Evolutionary conservation across 495 filamentous ascomycete species (phyloP).

Genomic region (Pseudoneurospora amorphoporcata): DNA sequence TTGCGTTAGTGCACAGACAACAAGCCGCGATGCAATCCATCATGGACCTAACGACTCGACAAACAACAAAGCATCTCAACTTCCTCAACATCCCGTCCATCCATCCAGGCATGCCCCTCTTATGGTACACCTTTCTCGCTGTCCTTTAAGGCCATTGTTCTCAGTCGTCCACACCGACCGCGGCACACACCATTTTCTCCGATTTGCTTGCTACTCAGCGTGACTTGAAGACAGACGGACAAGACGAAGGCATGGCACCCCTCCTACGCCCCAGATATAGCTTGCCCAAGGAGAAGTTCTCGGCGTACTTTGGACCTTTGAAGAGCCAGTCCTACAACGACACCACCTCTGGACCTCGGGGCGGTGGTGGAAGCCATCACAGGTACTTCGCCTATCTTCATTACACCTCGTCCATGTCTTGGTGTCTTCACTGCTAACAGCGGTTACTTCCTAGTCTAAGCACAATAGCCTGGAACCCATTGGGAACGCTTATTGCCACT

Average conservation of each 20-base stretch:
- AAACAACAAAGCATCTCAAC: not conserved
- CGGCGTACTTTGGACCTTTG: constrained; percentile 42
- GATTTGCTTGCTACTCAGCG: no score
- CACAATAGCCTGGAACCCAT: constrained; percentile 81
- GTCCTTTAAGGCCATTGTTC: not conserved
- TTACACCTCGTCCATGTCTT: not conserved
- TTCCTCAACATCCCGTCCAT: not conserved
- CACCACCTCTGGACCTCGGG: constrained; percentile 26
- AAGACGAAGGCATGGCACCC: constrained; percentile 38
- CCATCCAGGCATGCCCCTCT: not conserved
- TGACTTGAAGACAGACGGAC: not conserved
- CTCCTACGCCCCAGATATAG: constrained; percentile 38
- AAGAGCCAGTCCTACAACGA: constrained; percentile 58
- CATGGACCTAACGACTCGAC: not conserved
- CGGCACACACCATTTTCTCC: not conserved
- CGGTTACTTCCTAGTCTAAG: constrained; percentile 32
- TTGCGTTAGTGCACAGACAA: not conserved
- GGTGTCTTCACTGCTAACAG: not conserved
- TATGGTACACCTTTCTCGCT: not conserved
- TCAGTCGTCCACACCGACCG: not conserved
- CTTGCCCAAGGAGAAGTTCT: constrained; percentile 54
- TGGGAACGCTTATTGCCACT: constrained; percentile 78
- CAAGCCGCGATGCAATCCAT: not conserved
- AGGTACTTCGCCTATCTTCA: not conserved
- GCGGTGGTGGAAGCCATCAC: constrained; percentile 9